Base-by-base conservation (phyloP, 305 asterid species). In the Striga hermonthica region DNA sequence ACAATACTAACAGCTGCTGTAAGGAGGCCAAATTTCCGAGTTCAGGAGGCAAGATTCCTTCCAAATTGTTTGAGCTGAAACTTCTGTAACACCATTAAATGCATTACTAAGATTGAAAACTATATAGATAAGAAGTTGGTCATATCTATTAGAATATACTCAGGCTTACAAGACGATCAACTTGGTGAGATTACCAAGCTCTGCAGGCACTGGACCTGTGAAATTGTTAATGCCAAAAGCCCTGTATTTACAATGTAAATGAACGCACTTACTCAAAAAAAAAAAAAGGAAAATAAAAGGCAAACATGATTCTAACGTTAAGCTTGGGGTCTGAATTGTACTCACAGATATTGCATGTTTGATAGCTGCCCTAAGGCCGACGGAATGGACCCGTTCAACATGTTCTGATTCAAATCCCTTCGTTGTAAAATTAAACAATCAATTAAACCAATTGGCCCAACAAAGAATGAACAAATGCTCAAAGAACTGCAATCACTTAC, bases 341-440 rank as follows among this genome's bases (percentile, higher is more conserved):
- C 86, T 75, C 60, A 86, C 88, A 86, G 69, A 79, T 80, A 86
- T 39, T 80, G 64, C 94, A 86, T 84, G 72, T 84, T 86, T 14
- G 80, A 78, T 9, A 83, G 69, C 73, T 74, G 79, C 70, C 88
- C 84, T 12, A 86, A 80, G 57, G 66, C 85, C 35, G 78, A 76
- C 52, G 94, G 86, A 72, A 86, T 77, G 65, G 82, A 56, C 14
- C 90, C 94, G 67, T 79, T 82, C 54, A 84, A 72, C 65, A 84
- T 77, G 71, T 86, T 86, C 83, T 83, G 90, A 49, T 75, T 79
- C 86, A 86, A 79, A 67, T 86, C 75, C 83, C 90, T 86, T 62
- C 75, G 67, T 9, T 68, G 70, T 71, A 67, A 61, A 50, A 66
- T 54, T 22, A 44, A 22, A 74, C 37, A 54, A 73, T 57, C 41